Conservation (phyloP, 306 rosid genomes). For the Citrullus colocynthis region DNA sequence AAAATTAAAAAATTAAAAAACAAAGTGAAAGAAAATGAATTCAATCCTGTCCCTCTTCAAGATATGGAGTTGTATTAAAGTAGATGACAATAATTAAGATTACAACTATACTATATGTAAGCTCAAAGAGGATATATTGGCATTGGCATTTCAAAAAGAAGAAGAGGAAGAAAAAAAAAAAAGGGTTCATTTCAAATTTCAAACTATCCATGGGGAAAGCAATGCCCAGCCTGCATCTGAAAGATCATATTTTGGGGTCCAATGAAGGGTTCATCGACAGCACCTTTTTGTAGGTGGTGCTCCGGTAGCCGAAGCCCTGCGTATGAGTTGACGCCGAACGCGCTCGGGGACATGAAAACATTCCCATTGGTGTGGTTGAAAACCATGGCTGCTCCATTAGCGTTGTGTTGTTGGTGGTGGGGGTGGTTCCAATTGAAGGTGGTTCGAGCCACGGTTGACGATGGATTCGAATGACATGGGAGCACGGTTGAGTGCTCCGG, state of each 20-base stretch:
- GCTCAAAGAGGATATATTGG: constrained; percentile 1
- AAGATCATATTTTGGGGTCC: constrained; percentile 11
- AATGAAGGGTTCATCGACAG: not conserved
- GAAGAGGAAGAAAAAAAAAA: too few species aligned
- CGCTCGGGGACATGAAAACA: constrained; percentile 24
- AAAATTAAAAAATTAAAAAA: not conserved
- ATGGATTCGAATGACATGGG: constrained; percentile 15
- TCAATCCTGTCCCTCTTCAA: not conserved
- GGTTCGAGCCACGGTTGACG: constrained; percentile 6
- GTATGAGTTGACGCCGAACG: constrained; percentile 37
- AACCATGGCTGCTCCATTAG: constrained; percentile 27
- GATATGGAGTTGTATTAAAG: not conserved
- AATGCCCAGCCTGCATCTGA: constrained; percentile 10
- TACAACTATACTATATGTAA: constrained; percentile 3
- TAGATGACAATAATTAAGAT: not conserved
- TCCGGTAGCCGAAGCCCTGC: constrained; percentile 15
- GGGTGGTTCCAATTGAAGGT: constrained; percentile 29
- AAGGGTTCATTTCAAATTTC: not conserved
- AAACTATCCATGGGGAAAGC: constrained; percentile 1
- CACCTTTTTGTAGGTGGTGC: constrained; percentile 1
- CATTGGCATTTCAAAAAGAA: not conserved
- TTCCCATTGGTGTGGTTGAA: constrained; percentile 31
- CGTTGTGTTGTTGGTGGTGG: constrained; percentile 21
- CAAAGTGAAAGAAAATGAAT: not conserved
- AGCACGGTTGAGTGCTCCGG: constrained; percentile 26